Percentiles rank a stretch among this genome's conserved stretches.
Conservation (phyloP, 768 basidiomycete species). For the Mycena amicta region DNA sequence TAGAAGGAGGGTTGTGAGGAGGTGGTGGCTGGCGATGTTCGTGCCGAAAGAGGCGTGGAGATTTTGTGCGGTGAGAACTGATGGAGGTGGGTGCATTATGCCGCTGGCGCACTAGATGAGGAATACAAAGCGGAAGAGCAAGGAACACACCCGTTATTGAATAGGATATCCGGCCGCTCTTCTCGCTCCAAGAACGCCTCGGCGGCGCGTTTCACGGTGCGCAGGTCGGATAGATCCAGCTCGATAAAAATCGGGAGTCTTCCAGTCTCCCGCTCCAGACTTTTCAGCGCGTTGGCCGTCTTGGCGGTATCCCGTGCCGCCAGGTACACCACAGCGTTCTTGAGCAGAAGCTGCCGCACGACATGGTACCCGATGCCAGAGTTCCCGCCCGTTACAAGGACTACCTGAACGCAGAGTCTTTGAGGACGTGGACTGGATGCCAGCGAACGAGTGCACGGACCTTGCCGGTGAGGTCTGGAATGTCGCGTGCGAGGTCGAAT, state of each 20-base stretch:
- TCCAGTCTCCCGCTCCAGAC: conserved; percentile 33
- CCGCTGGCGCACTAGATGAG: conserved; percentile 13
- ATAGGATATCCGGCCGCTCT: conserved; percentile 23
- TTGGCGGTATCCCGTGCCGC: conserved; percentile 22
- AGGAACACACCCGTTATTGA: too few relatives aligned
- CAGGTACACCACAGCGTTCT: conserved; percentile 33
- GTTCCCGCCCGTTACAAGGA: too few relatives aligned
- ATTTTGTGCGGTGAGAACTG: conserved; percentile 22
- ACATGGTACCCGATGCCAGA: conserved; percentile 45
- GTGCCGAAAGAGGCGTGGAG: conserved; percentile 25
- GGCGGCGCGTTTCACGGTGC: conserved; percentile 27
- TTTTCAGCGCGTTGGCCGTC: conserved; percentile 23
- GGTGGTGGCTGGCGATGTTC: conserved; percentile 15
- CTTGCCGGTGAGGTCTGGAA: conserved; percentile 41
- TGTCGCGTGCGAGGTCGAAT: conserved; percentile 22
- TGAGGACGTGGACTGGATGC: neutral
- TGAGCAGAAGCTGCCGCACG: too few relatives aligned
- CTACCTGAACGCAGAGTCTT: conserved; percentile 18
- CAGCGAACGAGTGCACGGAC: conserved; percentile 3
- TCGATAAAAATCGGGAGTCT: conserved; percentile 24
- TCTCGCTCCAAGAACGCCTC: conserved; percentile 28
- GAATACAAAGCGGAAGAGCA: too few relatives aligned
- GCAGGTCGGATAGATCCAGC: conserved; percentile 33
- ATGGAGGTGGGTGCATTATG: conserved; percentile 26
- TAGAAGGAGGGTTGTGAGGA: conserved; percentile 14